Conservation (phyloP, 1,139 yeast species). For the Hemisphaericaspora subhashii region DNA sequence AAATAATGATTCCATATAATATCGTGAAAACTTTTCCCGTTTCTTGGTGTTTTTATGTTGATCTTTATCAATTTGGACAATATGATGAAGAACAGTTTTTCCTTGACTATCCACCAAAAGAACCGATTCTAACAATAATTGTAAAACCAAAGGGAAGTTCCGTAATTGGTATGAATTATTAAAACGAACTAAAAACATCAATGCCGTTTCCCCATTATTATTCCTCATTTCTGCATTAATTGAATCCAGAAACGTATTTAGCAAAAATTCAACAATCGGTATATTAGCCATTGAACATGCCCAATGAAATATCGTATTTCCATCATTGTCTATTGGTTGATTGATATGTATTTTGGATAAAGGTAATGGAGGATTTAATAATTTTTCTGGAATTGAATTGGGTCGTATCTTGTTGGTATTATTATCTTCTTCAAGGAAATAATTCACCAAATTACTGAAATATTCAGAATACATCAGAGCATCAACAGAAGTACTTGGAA, state of each 20-base stretch:
- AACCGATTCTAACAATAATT: constrained; percentile 73
- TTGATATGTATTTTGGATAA: constrained; percentile 57
- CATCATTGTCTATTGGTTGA: constrained; percentile 88
- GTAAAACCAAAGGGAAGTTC: constrained; percentile 72
- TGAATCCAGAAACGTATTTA: constrained; percentile 37
- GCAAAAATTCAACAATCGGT: constrained; percentile 68
- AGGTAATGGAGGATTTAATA: constrained; percentile 45
- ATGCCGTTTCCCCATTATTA: constrained; percentile 80
- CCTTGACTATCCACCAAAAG: constrained; percentile 67
- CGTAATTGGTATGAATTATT: constrained; percentile 80
- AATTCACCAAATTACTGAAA: constrained; percentile 36
- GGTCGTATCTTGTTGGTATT: constrained; percentile 13
- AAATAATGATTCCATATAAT: constrained; percentile 76
- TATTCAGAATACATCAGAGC: constrained; percentile 35
- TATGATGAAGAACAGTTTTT: constrained; percentile 82
- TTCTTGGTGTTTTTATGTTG: constrained; percentile 58
- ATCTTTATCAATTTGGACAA: constrained; percentile 26
- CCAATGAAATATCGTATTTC: constrained; percentile 95
- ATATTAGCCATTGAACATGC: constrained; percentile 89
- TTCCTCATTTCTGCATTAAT: constrained; percentile 67
- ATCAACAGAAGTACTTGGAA: constrained; percentile 16
- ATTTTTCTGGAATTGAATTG: constrained; percentile 28
- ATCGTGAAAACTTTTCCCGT: constrained; percentile 72
- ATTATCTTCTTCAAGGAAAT: constrained; percentile 38
- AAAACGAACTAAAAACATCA: constrained; percentile 84